Base-by-base conservation (phyloP, 2,329 filamentous ascomycete genomes). In the Diaporthe humulicola region DNA sequence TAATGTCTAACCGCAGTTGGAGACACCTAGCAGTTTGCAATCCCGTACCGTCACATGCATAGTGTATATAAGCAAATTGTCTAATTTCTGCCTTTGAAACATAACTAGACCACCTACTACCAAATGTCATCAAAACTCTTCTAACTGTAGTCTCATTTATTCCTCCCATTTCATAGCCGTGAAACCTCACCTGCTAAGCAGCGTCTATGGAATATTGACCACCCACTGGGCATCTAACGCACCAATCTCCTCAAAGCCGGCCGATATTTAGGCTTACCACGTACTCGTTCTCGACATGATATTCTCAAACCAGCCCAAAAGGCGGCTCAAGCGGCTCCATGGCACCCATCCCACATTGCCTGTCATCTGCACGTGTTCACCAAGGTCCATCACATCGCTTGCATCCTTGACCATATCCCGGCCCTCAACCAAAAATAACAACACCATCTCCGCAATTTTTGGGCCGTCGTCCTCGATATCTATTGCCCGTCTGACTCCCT, bases 361-460 rank as follows among this genome's bases (percentile, higher is more conserved):
- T 56, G 52, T 56, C 52, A 56, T 15, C 52, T 56, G 52, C 52
- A 33, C 52, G 52, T 56, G 28, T 28, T 56, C 52, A 6, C 52
- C 52, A 56, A 56, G 28, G 17, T 56, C 15, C 28, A 56, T 30
- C 15, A 33, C 52, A 56, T 56, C 25, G 28, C 52, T 56, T 33
- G 15, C 52, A 15, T 22, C 52, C 28, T 7, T 33, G 54, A n/a
- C 9, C 30, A 36, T 57, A 15, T 57, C 30, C 9, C 30, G 54
- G 30, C 19, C 22, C 17, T 52, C 64, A 22, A 14, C 25, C 30
- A 73, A 57, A 25, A 73, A 73, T 38, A 22, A 66, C 8, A 73
- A 54, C n/a, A 54, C 64, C 72, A 73, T 70, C 33, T 70, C 72
- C 6, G 72, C 72, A 33, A 73, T 58, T 57, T 60, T 22, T 28